These are phyloP conservation scores for Aspergillus wentii DNA, from an alignment of 495 filamentous ascomycete genomes.

Conservation along the genomic window DNA sequence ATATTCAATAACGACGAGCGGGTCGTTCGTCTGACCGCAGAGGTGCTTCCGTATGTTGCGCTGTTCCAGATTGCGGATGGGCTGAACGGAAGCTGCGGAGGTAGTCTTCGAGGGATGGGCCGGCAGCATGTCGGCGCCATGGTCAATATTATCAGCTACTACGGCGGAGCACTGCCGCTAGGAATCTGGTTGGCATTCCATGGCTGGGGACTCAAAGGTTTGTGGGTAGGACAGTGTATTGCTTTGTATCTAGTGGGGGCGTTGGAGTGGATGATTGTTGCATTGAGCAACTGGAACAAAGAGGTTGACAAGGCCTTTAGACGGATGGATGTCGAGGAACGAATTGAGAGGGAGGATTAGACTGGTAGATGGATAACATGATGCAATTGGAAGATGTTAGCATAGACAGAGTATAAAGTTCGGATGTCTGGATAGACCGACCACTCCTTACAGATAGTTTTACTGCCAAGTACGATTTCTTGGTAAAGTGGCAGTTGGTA, in stretches of 20 bases:
- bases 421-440: too few relatives aligned
- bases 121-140: conserved; percentile 82
- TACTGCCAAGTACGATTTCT: too few relatives aligned
- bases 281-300: conserved; percentile 69
- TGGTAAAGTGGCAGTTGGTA: too few relatives aligned
- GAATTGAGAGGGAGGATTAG: conserved; percentile 32
- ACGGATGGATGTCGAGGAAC: conserved; percentile 62
- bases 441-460: too few relatives aligned
- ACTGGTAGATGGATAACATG: background rate
- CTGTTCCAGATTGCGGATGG: conserved; percentile 95
- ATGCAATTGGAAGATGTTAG: background rate
- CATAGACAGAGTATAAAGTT: background rate
- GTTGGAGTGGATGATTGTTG: conserved; percentile 78
- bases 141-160: conserved; percentile 90
- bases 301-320: conserved; percentile 74
- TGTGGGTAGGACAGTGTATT: conserved; percentile 90
- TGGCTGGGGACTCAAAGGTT: conserved; percentile 77
- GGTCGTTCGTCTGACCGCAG: conserved; percentile 72
- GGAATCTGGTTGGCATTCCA: conserved; percentile 87
- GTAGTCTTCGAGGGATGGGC: conserved; percentile 78
- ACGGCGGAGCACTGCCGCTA: conserved; percentile 74
- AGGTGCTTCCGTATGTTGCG: conserved; percentile 84
- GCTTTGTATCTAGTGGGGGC: conserved; percentile 79
- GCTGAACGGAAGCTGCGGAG: conserved; percentile 80
- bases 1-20: conserved; percentile 77